A percentile compares a stretch with the other conserved stretches of the same genome.
Evolutionary conservation across 768 basidiomycete species (phyloP).

Genomic region (Lactarius indigo): DNA sequence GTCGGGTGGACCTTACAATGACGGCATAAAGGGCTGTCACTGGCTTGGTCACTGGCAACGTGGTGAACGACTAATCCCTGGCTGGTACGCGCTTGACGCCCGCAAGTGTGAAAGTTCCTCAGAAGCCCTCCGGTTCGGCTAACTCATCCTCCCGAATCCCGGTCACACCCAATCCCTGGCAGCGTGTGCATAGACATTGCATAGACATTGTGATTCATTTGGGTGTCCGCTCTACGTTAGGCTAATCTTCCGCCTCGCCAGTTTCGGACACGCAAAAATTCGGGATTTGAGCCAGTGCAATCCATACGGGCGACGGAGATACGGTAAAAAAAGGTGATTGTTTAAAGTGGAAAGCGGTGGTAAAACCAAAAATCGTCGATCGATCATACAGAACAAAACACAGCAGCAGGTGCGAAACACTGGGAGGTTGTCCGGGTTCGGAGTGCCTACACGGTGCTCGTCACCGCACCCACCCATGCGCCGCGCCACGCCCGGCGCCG

Average conservation of each 20-base stretch:
- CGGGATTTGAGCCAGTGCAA: background rate
- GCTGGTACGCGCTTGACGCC: slow-evolving; percentile 4
- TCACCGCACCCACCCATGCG: slow-evolving; percentile 51
- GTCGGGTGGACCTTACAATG: background rate
- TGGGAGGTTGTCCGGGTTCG: background rate
- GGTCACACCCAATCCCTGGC: background rate
- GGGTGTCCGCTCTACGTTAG: background rate
- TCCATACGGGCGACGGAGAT: background rate
- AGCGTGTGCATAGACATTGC: background rate
- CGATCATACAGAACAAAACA: slow-evolving; percentile 11
- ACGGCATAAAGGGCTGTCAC: background rate
- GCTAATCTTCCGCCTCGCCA: background rate
- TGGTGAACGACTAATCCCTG: background rate
- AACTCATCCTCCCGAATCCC: background rate
- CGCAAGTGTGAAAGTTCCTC: slow-evolving; percentile 16
- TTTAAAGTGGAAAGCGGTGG: background rate
- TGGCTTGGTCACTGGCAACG: background rate
- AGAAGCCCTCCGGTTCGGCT: slow-evolving; percentile 21
- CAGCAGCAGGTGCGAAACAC: slow-evolving; percentile 1
- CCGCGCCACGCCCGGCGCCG: slow-evolving; percentile 75
- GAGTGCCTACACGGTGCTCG: background rate
- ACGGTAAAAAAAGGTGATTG: background rate
- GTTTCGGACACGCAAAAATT: background rate
- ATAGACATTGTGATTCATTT: background rate
- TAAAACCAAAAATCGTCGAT: background rate